Evolutionary conservation across 1,284 basidiomycete species (phyloP).

Genomic region (Cryptococcus sp.): DNA sequence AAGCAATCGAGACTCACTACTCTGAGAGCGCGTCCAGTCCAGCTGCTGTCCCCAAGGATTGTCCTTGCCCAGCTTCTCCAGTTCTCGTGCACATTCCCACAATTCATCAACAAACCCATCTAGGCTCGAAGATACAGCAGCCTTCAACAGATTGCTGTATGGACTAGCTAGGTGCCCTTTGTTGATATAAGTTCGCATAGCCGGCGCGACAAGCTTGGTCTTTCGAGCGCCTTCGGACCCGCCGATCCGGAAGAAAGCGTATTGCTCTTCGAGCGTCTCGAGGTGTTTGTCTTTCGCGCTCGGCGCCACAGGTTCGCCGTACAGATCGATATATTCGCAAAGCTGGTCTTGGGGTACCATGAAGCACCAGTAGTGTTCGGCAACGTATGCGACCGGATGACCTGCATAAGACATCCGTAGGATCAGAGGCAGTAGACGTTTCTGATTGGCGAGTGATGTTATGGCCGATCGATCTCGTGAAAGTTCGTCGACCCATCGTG

Average conservation of each 20-base stretch:
- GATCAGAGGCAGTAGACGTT: constrained; percentile 46
- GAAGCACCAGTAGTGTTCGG: constrained; percentile 52
- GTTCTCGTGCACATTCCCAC: constrained; percentile 21
- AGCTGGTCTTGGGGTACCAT: constrained; percentile 35
- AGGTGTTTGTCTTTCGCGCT: constrained; percentile 24
- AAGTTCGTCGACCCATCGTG: constrained; percentile 30
- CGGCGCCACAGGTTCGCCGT: constrained; percentile 39
- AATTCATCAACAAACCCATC: constrained; percentile 16
- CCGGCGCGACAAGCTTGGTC: constrained; percentile 25
- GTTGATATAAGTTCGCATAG: constrained; percentile 21
- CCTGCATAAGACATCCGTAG: constrained; percentile 46
- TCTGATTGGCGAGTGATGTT: constrained; percentile 22
- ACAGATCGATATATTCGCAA: constrained; percentile 26
- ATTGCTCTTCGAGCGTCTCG: constrained; percentile 21
- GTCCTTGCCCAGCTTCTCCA: constrained; percentile 12
- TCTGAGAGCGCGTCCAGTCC: constrained; percentile 60
- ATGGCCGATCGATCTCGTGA: constrained; percentile 15
- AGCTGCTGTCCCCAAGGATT: constrained; percentile 65
- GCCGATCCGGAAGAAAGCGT: constrained; percentile 41
- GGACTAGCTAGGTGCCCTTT: constrained; percentile 30
- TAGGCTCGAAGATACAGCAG: constrained; percentile 7
- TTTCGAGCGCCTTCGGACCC: constrained; percentile 15
- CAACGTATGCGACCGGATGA: constrained; percentile 47
- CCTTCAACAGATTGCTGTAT: constrained; percentile 23
- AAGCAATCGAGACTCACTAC: constrained; percentile 4